phyloP scores from a whole-genome alignment of 1,284 basidiomycete species.

The Apiotrichum porosum region DNA sequence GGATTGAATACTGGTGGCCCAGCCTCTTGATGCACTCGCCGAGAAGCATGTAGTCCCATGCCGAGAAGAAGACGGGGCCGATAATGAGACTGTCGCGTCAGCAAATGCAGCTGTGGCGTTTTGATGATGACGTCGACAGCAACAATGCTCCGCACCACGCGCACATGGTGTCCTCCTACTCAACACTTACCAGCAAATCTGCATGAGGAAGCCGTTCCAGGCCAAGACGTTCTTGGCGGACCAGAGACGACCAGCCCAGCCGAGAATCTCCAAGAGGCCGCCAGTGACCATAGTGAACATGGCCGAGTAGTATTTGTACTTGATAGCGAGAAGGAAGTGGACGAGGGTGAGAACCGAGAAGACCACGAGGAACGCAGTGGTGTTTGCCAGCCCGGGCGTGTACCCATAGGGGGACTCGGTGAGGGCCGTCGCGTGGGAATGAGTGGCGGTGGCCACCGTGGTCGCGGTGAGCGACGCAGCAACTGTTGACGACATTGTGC shows the following conservation, averaged over 20 bases:
- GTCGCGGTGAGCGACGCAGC: too few species aligned
- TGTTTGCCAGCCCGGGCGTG: conserved; percentile 17
- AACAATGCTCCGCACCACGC: too few species aligned
- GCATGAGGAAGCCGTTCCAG: conserved; percentile 50
- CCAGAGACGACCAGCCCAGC: conserved; percentile 39
- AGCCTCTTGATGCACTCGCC: conserved; percentile 41
- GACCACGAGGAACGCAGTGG: conserved; percentile 26
- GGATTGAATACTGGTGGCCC: conserved; percentile 39
- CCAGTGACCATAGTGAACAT: conserved; percentile 55
- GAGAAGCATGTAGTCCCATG: conserved; percentile 42
- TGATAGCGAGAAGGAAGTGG: conserved; percentile 53
- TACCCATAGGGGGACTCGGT: conserved; percentile 33
- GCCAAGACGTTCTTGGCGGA: conserved; percentile 22
- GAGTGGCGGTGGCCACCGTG: too few species aligned
- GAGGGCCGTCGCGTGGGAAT: too few species aligned
- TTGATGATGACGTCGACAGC: too few species aligned
- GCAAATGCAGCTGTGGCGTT: not conserved
- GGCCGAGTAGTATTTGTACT: conserved; percentile 53
- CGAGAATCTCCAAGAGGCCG: conserved; percentile 55
- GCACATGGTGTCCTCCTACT: conserved; percentile 5
- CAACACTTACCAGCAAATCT: conserved; percentile 48
- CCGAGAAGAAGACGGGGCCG: conserved; percentile 46
- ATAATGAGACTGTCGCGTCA: conserved; percentile 32
- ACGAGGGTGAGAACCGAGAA: conserved; percentile 38
- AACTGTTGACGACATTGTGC: too few species aligned